phyloP scores from a whole-genome alignment of 2,329 filamentous ascomycete genomes.

The Cephalotrichum gorgonifer region DNA sequence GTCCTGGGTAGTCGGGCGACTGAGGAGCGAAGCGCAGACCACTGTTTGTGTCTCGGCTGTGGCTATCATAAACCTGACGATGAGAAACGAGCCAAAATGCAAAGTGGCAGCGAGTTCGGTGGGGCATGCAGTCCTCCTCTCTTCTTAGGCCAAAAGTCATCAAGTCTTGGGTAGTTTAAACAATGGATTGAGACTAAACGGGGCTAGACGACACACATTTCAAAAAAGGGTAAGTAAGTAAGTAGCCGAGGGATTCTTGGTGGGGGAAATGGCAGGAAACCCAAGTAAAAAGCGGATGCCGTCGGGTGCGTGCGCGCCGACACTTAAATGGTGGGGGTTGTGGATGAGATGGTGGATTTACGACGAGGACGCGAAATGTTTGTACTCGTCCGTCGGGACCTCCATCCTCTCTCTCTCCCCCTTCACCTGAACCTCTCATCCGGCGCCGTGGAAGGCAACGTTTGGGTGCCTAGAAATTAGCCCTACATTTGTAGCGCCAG shows the following conservation, averaged over 20 bases:
- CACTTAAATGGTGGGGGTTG: conserved; percentile 1
- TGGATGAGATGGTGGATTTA: background rate
- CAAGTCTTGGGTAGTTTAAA: background rate
- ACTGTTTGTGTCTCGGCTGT: background rate
- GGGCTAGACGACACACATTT: background rate
- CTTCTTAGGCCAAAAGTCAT: background rate
- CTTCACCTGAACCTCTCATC: background rate
- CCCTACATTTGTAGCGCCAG: background rate
- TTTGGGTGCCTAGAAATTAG: background rate
- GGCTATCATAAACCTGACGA: background rate
- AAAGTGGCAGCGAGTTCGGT: background rate
- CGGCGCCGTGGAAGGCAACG: background rate
- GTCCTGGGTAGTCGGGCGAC: background rate
- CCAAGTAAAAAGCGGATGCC: background rate
- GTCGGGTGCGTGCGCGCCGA: background rate
- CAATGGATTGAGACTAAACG: background rate
- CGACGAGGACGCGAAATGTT: background rate
- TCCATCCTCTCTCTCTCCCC: too few relatives aligned
- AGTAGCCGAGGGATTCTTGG: background rate
- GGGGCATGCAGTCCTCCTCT: background rate
- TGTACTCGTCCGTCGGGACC: background rate
- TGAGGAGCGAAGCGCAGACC: background rate
- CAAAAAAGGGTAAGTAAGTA: background rate
- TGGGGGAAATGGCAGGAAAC: background rate
- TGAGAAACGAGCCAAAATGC: background rate